Base-by-base conservation (phyloP, 2,329 filamentous ascomycete genomes). In the Fusarium sp. region DNA sequence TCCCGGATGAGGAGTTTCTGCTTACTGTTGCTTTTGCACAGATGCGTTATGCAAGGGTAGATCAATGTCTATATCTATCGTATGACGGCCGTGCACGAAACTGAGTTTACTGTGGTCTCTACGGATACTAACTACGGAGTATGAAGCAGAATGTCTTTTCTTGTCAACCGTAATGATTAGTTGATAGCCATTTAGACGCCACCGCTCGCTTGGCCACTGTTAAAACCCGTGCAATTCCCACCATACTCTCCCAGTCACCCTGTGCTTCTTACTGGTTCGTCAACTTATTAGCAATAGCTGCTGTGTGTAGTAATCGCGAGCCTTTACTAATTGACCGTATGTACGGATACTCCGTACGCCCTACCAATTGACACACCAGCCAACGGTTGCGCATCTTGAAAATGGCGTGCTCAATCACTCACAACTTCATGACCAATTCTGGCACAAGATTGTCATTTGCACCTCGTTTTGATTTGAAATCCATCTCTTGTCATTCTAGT, bases 381-480 rank as follows among this genome's bases (percentile, higher is more conserved):
- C 71, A 71, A 65, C 72, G 47, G 57, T 48, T 48, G 52, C 57
- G 45, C 59, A 61, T 48, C 37, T 50, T 54, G 39, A 19, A 15
- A 43, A 75, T 74, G 65, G 65, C 71, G 72, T 75, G 74, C 73
- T 75, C 67, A 64, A 37, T 28, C 28, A 40, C 46, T 40, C 57
- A 62, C 49, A 28, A 55, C 60, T 68, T 69, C 59, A 71, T 53
- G 41, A 43, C 63, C 65, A 49, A 49, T 50, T 65, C 45, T 41
- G 53, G 64, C 49, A 50, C 40, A 32, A 50, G 52, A 64, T 64
- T 57, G 48, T 62, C 59, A 57, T 66, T 65, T 46, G 39, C 22
- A 49, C 39, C 48, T 41, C 54, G 35, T 46, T 53, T 51, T 75
- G 74, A 73, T 75, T 75, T 75, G 65, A 75, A 75, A 75, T 75